phyloP scores from a whole-genome alignment of 352 stramenopile genomes.

The Phytophthora cactorum region DNA sequence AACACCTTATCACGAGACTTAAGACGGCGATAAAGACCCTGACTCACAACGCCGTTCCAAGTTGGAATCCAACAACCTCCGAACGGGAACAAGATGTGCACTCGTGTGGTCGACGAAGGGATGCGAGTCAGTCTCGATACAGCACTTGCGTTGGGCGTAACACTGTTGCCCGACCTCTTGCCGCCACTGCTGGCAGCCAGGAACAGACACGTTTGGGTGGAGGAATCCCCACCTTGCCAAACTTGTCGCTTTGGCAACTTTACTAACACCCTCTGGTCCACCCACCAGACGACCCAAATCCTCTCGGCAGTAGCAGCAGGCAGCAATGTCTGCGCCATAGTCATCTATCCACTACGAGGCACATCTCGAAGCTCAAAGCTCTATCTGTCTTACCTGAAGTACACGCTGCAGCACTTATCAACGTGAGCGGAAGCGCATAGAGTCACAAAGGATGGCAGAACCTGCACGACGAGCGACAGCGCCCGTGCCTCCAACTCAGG shows the following conservation, averaged over 20 bases:
- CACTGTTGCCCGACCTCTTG: conserved; percentile 14
- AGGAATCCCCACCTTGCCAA: conserved; percentile 7
- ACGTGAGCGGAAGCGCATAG: conserved; percentile 24
- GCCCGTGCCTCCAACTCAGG: conserved; percentile 13
- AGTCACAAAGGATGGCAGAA: conserved; percentile 28
- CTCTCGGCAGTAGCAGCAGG: conserved; percentile 16
- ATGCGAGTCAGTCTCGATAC: conserved; percentile 9
- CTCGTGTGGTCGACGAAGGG: conserved; percentile 13
- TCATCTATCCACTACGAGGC: conserved; percentile 11
- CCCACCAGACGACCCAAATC: conserved; percentile 39
- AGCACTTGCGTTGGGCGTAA: conserved; percentile 5
- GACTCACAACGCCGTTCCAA: conserved; percentile 10
- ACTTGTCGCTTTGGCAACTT: not conserved
- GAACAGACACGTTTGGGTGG: conserved; percentile 19
- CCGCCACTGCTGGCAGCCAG: conserved; percentile 30
- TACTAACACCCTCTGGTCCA: conserved; percentile 26
- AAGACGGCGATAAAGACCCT: conserved; percentile 1
- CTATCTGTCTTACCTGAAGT: conserved; percentile 5
- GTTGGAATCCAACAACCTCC: not conserved
- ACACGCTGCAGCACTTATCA: conserved; percentile 22
- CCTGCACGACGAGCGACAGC: conserved; percentile 33
- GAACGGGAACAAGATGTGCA: conserved; percentile 22
- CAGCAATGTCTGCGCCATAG: not conserved
- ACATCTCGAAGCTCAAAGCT: conserved; percentile 22
- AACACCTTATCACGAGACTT: not conserved